phyloP scores from a whole-genome alignment of 805 yeast genomes.

The Candida corydali region DNA sequence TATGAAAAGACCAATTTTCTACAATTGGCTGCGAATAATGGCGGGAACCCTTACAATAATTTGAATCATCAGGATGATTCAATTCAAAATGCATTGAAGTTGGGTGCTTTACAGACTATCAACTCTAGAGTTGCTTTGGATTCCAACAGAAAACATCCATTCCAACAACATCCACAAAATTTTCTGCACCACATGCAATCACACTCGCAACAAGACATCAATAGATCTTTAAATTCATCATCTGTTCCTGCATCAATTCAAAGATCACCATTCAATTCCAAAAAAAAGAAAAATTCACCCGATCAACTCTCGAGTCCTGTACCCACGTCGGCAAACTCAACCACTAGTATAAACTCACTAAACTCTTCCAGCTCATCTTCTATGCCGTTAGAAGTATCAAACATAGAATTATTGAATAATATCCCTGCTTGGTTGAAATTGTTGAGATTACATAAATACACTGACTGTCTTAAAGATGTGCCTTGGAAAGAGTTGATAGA shows the following conservation, averaged over 20 bases:
- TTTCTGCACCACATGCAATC: no score
- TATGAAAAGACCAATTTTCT: slow-evolving; percentile 42
- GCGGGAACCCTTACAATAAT: not conserved
- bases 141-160: slow-evolving; percentile 20
- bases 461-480: slow-evolving; percentile 70
- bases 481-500: slow-evolving; percentile 78
- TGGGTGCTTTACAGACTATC: slow-evolving; percentile 66
- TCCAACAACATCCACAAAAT: slow-evolving; percentile 4
- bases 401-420: slow-evolving; percentile 55
- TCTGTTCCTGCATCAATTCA: slow-evolving; percentile 30
- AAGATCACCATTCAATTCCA: slow-evolving; percentile 8
- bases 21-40: slow-evolving; percentile 26
- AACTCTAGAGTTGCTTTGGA: slow-evolving; percentile 50
- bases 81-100: slow-evolving; percentile 46
- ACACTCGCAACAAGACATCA: slow-evolving; percentile 23
- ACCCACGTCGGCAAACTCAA: slow-evolving; percentile 4
- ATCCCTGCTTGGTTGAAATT: slow-evolving; percentile 92
- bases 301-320: not conserved
- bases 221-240: slow-evolving; percentile 31
- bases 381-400: slow-evolving; percentile 41
- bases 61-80: slow-evolving; percentile 19
- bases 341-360: slow-evolving; percentile 9
- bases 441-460: slow-evolving; percentile 88
- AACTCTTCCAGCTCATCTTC: slow-evolving; percentile 18
- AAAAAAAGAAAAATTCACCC: slow-evolving; percentile 5